Conservation (phyloP, 345 rosid genomes). For the Camelina neglecta region DNA sequence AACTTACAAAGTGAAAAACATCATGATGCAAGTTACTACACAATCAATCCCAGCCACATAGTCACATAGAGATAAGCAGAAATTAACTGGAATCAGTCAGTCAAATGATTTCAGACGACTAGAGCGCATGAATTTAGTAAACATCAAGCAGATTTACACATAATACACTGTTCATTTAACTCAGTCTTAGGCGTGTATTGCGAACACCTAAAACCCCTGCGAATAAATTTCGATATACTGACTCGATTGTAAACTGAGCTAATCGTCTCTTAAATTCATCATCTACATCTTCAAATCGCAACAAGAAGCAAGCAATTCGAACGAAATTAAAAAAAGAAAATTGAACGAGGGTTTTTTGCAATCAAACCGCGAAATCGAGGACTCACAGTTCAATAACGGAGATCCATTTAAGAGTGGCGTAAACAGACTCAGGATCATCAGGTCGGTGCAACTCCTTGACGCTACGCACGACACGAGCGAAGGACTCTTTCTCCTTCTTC, state of each 20-base stretch:
- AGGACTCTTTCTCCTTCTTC: constrained; percentile 77
- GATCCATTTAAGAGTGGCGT: constrained; percentile 90
- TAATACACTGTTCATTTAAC: neutral
- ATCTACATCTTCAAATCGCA: constrained; percentile 21
- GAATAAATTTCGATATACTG: neutral
- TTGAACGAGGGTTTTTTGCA: constrained; percentile 14
- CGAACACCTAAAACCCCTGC: constrained; percentile 26
- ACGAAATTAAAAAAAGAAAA: neutral
- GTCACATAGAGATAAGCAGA: constrained; percentile 19
- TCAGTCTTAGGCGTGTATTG: constrained; percentile 4
- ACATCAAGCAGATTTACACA: neutral
- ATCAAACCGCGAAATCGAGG: constrained; percentile 28
- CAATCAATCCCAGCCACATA: constrained; percentile 27
- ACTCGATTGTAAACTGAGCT: constrained; percentile 1
- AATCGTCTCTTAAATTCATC: neutral
- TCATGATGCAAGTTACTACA: constrained; percentile 18
- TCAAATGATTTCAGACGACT: too few species aligned
- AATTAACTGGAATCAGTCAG: neutral
- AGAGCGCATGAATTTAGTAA: too few species aligned
- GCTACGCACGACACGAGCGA: constrained; percentile 67
- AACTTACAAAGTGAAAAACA: constrained; percentile 7
- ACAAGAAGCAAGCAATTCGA: constrained; percentile 27
- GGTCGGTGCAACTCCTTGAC: constrained; percentile 65
- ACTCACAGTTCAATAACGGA: constrained; percentile 88
- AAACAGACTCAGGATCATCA: constrained; percentile 91